Evolutionary conservation across 208 protist species (phyloP), one percentile per base, ranked within the genome.

Genomic region (Trypanosoma rangeli): DNA sequence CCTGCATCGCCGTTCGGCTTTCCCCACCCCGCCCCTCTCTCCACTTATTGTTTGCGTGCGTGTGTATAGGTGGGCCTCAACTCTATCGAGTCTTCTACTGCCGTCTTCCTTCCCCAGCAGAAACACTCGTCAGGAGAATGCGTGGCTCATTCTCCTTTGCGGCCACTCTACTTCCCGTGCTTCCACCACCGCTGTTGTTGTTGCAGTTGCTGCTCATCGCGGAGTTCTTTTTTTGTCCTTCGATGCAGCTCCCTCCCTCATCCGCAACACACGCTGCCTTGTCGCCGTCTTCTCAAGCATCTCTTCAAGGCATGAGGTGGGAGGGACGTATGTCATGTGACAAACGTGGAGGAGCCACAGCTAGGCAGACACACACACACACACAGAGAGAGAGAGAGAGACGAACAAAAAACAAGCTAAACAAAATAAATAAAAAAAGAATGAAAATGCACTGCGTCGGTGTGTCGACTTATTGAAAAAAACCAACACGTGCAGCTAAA

Each of bases 361-460:
- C 28, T 16, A 48, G 28, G 26, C 16, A 62, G 16, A 60, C 22
- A 60, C 22, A 70, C 1, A 70, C 29, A 68, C 9, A 60, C 1
- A 60, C 9, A 60, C 0, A 69, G 18, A 59, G 15, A 24, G 12
- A 54, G 26, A 50, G 5, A 52, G 20, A 42, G 33, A 42, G 61
- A 31, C 52, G 68, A 46, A 54, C 46, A 29, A 44, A 53, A 60
- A 68, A 49, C 31, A 68, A 67, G 31, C 53, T 52, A 69, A 61
- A 46, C 0, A 5, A 54, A 65, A 60, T 24, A 53, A 60, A 64
- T 52, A 52, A 54, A 53, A 60, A 64, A 60, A 52, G 39, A 42
- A 33, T 56, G 48, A 24, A 57, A 44, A 50, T 42, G 60, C 42
- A 64, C 33, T 18, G 9, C 35, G 22, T 22, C 5, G 8, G 33